These are phyloP conservation scores for Angomonas desouzai DNA, from an alignment of 208 protist species.

Conservation along the genomic window DNA sequence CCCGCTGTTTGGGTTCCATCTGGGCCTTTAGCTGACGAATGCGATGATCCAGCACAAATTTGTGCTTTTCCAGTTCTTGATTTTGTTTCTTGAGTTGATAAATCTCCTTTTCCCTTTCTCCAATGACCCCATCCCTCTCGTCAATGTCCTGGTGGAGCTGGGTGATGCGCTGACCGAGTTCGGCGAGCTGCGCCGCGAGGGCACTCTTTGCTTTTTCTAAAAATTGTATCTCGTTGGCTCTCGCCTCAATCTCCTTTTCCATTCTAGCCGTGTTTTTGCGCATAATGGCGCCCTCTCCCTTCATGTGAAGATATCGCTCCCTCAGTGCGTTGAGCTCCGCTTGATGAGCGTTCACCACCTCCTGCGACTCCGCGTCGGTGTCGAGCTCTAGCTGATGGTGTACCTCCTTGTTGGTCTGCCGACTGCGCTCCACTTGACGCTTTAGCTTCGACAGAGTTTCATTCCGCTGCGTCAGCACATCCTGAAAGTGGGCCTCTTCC, in stretches of 20 bases:
- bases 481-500: conserved; percentile 77
- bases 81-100: conserved; percentile 98
- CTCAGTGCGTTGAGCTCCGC: conserved; percentile 66
- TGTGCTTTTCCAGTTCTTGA: conserved; percentile 98
- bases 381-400: conserved; percentile 92
- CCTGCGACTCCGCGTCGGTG: conserved; percentile 91
- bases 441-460: conserved; percentile 59
- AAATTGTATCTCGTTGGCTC: conserved; percentile 60
- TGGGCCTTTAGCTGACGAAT: conserved; percentile 97
- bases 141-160: conserved; percentile 91
- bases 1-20: conserved; percentile 95
- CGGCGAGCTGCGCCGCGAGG: conserved; percentile 70
- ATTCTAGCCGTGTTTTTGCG: conserved; percentile 89
- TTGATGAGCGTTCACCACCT: conserved; percentile 72
- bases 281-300: conserved; percentile 94
- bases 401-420: conserved; percentile 84
- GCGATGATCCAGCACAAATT: conserved; percentile 98
- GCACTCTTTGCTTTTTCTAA: conserved; percentile 74
- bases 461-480: conserved; percentile 59
- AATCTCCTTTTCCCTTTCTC: conserved; percentile 96
- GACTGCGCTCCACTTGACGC: conserved; percentile 55
- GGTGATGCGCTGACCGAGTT: conserved; percentile 83
- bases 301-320: conserved; percentile 89
- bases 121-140: conserved; percentile 92
- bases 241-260: conserved; percentile 90